Evolutionary conservation across 306 rosid genomes (phyloP).

Genomic region (Vicia faba): DNA sequence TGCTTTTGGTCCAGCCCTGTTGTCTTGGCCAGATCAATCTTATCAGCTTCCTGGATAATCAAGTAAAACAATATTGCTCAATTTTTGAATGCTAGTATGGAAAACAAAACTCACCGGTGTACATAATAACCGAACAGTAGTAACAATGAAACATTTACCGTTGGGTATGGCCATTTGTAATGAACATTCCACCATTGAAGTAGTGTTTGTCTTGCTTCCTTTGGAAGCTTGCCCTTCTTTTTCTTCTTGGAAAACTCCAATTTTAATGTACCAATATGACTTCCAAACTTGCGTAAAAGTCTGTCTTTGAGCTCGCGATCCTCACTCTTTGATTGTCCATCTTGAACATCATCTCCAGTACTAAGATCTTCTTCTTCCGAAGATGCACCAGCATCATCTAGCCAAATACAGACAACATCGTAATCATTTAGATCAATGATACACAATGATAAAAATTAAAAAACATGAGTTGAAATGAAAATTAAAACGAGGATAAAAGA

Average conservation of each 20-base stretch:
- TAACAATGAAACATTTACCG: slow-evolving; percentile 52
- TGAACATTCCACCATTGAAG: slow-evolving; percentile 93
- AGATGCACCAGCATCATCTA: slow-evolving; percentile 76
- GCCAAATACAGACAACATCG: background rate
- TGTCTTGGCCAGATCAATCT: slow-evolving; percentile 71
- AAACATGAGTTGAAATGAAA: no score
- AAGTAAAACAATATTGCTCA: background rate
- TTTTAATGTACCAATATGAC: slow-evolving; percentile 77
- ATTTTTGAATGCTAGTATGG: no score
- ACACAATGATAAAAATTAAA: no score
- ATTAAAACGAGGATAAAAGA: no score
- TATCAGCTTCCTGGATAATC: slow-evolving; percentile 77
- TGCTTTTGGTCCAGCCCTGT: slow-evolving; percentile 94
- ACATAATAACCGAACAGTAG: no score
- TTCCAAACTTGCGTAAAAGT: slow-evolving; percentile 83
- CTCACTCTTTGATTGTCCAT: slow-evolving; percentile 54
- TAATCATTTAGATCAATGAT: slow-evolving; percentile 1
- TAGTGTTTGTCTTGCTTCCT: slow-evolving; percentile 84
- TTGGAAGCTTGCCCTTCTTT: slow-evolving; percentile 90
- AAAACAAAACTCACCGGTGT: no score
- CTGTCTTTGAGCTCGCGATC: slow-evolving; percentile 79
- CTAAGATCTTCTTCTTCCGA: slow-evolving; percentile 84
- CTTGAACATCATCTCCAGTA: slow-evolving; percentile 71
- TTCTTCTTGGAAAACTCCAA: slow-evolving; percentile 86
- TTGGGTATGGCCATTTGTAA: slow-evolving; percentile 96